Evolutionary conservation across 1,284 basidiomycete species (phyloP).

Genomic region (Microbotryum scabiosae): DNA sequence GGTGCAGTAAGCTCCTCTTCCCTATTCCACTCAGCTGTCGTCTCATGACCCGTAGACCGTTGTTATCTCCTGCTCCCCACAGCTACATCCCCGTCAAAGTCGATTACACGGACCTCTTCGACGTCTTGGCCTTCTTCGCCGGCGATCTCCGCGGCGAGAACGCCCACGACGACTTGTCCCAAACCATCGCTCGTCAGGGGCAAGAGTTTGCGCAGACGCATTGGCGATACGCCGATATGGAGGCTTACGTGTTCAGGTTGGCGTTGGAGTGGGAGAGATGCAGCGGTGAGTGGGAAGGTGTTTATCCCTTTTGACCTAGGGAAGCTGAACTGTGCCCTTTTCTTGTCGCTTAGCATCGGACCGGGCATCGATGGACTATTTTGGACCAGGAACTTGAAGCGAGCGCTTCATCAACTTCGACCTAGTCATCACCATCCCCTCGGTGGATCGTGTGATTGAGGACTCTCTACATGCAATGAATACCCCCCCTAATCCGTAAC

Average conservation of each 20-base stretch:
- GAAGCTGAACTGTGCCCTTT: background rate
- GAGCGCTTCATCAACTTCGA: background rate
- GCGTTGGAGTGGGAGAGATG: conserved; percentile 35
- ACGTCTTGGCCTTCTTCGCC: conserved; percentile 45
- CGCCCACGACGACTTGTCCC: conserved; percentile 39
- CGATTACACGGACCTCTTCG: conserved; percentile 37
- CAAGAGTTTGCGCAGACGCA: conserved; percentile 38
- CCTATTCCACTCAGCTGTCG: background rate
- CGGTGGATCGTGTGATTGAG: too few relatives aligned
- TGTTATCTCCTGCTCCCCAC: background rate
- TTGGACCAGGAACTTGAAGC: conserved; percentile 1
- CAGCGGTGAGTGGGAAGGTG: conserved; percentile 9
- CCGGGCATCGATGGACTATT: conserved; percentile 16
- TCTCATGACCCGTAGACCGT: background rate
- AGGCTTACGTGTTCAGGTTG: conserved; percentile 38
- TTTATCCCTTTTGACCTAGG: background rate
- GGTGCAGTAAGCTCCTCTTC: conserved; percentile 33
- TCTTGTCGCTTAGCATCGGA: conserved; percentile 5
- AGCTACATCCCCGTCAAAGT: conserved; percentile 35
- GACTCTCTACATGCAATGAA: background rate
- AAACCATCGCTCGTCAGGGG: conserved; percentile 41
- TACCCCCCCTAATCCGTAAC: background rate
- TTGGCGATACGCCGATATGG: conserved; percentile 45
- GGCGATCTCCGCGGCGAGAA: conserved; percentile 42
- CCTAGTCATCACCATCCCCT: too few relatives aligned